Evolutionary conservation across 352 stramenopile genomes (phyloP).

Genomic region (Elongisporangium undulatum): DNA sequence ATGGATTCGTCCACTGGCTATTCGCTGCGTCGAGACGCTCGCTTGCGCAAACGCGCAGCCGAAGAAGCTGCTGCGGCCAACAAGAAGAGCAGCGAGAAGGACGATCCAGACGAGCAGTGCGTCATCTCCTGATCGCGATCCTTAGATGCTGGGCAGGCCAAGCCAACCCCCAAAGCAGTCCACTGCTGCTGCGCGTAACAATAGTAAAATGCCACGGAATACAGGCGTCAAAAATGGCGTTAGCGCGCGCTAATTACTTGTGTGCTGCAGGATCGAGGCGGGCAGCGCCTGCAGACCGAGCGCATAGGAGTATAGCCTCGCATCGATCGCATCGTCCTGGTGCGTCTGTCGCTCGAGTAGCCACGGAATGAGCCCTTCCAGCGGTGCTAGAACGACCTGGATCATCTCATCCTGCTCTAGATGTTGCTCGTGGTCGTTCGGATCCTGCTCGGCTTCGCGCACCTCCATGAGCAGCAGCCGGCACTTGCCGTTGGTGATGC

Average conservation of each 20-base stretch:
- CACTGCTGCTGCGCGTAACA: background rate
- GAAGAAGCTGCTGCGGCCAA: slow-evolving; percentile 25
- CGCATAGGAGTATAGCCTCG: slow-evolving; percentile 54
- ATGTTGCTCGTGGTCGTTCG: slow-evolving; percentile 24
- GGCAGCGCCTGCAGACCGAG: slow-evolving; percentile 42
- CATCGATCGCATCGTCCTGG: slow-evolving; percentile 47
- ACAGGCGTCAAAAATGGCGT: slow-evolving; percentile 2
- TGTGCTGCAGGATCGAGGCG: background rate
- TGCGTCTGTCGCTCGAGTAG: slow-evolving; percentile 27
- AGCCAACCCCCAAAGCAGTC: background rate
- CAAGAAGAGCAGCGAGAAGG: slow-evolving; percentile 14
- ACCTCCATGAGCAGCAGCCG: slow-evolving; percentile 63
- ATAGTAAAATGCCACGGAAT: background rate
- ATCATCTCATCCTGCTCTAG: slow-evolving; percentile 74
- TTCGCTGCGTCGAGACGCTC: slow-evolving; percentile 65
- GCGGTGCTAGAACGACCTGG: slow-evolving; percentile 48
- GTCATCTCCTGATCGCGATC: slow-evolving; percentile 18
- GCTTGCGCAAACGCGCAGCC: slow-evolving; percentile 48
- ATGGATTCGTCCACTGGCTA: slow-evolving; percentile 57
- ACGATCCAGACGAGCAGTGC: slow-evolving; percentile 17
- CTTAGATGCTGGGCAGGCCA: background rate
- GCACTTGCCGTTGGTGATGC: slow-evolving; percentile 70
- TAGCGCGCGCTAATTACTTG: background rate
- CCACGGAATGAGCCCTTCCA: slow-evolving; percentile 66
- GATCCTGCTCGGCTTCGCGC: slow-evolving; percentile 27